Evolutionary conservation across 768 basidiomycete species (phyloP), one percentile per base, ranked within the genome.

Genomic region (Boletus sensibilis): DNA sequence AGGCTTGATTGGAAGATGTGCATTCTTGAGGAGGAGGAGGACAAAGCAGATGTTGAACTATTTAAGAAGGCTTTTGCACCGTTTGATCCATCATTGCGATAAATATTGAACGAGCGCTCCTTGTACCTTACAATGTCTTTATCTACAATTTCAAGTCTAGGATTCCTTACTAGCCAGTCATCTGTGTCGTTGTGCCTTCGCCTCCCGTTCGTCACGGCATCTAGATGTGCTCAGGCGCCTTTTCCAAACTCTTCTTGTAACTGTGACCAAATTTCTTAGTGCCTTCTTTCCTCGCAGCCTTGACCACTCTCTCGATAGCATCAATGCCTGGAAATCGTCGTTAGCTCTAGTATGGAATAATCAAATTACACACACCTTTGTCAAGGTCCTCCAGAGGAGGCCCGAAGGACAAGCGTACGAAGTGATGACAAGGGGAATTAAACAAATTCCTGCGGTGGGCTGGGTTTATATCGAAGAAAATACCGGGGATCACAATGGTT

Each of bases 1-100:
- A 81, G 96, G 45, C 75, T 89, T 49, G 95, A 98, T 66, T 99
- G 96, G 96, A 96, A 93, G 69, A 82, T 79, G 1, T 99, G 96
- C 68, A 77, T 82, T 64, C 81, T 92, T 59, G 73, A 85, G 10
- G 93, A 96, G 56, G 88, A 86, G 14, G 91, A 94, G 64, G 96
- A 98, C 67, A 87, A 77, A 66, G 83, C 81, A 11, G 96, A 98
- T 69, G 91, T 85, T 1, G 75, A 85, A 56, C 80, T 82, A 42
- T 97, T 99, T 75, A 98, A 95, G 67, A 72, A 78, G 34, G 92
- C 88, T 3, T 97, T 97, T 67, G 78, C 83, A 9, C 73, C 83
- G 3, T 91, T 92, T 64, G 85, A 91, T 69, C 84, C 88, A 1
- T 71, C 74, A 7, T 45, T 68, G 40, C 71, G 46, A 69, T 55